A percentile compares a stretch with the other conserved stretches of the same genome.
phyloP scores from a whole-genome alignment of 1,139 yeast species.

The Candida pseudocylindracea region DNA sequence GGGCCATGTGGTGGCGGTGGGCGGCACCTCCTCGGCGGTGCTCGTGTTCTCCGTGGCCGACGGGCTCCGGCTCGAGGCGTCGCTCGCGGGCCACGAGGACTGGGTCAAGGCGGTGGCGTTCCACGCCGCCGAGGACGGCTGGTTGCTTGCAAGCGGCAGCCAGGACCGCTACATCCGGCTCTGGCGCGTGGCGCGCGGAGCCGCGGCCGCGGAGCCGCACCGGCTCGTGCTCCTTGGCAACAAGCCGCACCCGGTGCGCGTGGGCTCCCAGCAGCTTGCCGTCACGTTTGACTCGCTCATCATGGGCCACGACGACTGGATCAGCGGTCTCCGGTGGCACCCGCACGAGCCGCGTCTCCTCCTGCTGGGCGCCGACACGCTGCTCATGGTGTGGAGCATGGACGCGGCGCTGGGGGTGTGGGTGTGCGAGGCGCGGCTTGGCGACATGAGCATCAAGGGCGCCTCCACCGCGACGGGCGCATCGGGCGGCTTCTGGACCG shows the following conservation, averaged over 20 bases:
- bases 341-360: conserved; percentile 28
- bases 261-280: conserved; percentile 19
- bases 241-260: conserved; percentile 36
- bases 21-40: conserved; percentile 49
- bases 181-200: conserved; percentile 52
- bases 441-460: conserved; percentile 87
- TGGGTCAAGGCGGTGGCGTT: conserved; percentile 67
- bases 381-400: conserved; percentile 91
- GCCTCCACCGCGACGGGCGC: conserved; percentile 98
- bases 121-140: conserved; percentile 24
- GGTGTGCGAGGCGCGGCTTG: conserved; percentile 64
- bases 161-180: conserved; percentile 78
- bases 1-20: conserved; percentile 43
- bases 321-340: conserved; percentile 60
- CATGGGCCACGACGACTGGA: conserved; percentile 99
- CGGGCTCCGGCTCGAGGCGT: conserved; percentile 14
- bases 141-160: conserved; percentile 62
- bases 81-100: conserved; percentile 74
- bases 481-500: conserved; percentile 92
- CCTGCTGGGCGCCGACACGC: conserved; percentile 85
- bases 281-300: conserved; percentile 78
- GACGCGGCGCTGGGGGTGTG: conserved; percentile 77
- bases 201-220: conserved; percentile 24
- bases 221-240: conserved; percentile 35
- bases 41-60: conserved; percentile 27